These are phyloP conservation scores for Naganishia vaughanmartiniae DNA, from an alignment of 768 basidiomycete genomes.

Conservation along the genomic window DNA sequence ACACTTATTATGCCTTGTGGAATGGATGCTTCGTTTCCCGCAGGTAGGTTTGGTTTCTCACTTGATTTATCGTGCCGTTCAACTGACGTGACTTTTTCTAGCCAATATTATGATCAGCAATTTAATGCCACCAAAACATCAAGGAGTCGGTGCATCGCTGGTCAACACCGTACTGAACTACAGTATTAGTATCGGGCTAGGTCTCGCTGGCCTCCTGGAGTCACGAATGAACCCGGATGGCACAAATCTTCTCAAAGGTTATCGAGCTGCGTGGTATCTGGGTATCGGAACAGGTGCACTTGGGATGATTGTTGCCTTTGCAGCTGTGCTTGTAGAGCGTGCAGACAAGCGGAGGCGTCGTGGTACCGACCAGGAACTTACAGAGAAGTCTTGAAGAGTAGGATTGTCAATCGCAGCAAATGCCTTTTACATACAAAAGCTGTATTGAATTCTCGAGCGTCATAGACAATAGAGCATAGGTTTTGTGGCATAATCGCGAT, in stretches of 20 bases:
- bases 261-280: conserved; percentile 35
- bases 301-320: conserved; percentile 19
- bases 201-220: conserved; percentile 36
- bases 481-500: too few relatives aligned
- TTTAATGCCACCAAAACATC: conserved; percentile 27
- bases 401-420: neutral
- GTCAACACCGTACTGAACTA: conserved; percentile 35
- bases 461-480: neutral
- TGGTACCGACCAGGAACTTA: neutral
- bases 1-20: conserved; percentile 26
- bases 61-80: neutral
- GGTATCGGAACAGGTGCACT: conserved; percentile 31
- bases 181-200: conserved; percentile 34
- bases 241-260: conserved; percentile 23
- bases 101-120: conserved; percentile 25
- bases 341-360: neutral
- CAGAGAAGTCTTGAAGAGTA: neutral
- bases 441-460: neutral
- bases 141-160: conserved; percentile 26
- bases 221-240: conserved; percentile 30
- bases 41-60: neutral
- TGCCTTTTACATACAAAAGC: neutral
- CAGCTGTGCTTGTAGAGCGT: neutral
- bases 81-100: neutral
- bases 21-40: conserved; percentile 28